Base-by-base conservation (phyloP, 2,329 filamentous ascomycete genomes). In the Beauveria sp. region DNA sequence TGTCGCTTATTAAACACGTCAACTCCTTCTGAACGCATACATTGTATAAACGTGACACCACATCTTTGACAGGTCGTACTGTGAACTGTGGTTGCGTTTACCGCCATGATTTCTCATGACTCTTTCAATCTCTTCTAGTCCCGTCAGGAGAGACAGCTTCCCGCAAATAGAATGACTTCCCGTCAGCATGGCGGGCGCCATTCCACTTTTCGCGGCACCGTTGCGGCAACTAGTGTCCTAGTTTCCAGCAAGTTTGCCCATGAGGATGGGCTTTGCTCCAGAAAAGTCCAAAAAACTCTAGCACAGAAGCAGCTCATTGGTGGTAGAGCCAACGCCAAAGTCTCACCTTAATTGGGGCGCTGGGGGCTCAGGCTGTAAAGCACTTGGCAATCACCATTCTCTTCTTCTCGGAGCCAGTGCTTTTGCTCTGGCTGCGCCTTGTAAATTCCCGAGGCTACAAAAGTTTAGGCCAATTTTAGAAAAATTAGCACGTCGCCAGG, bases 321-420 rank as follows among this genome's bases (percentile, higher is more conserved):
- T 20, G 18, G 26, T 1, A 9, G 26, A 34, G 28, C 30, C 26
- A 18, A 37, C 54, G 54, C 54, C 43, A 37, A 56, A 47, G 54
- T 56, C 54, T 56, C 54, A 56, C 54, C 54, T 37, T 56, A 56
- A 56, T 8, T 47, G 54, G 54, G 53, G 43, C 40, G 24, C 30
- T 40, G 34, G 9, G 26, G 30, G 30, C 30, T 34, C 30, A 34
- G 30, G 30, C 30, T 34, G 18, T 14, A 37, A 20, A 37, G 5
- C 26, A 56, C 26, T 44, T 46, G 24, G 41, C 53, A 34, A 34
- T 34, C 10, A 14, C 30, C 30, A 14, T 34, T 34, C 30, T 34
- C 10, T 34, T 34, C 12, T 34, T 34, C 12, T 12, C 10, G 1
- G 5, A 34, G 12, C 12, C 12, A 34, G 12, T 34, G 30, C 30